These are phyloP conservation scores for Wickerhamiella infanticola DNA, from an alignment of 1,139 yeast species.

Conservation along the genomic window DNA sequence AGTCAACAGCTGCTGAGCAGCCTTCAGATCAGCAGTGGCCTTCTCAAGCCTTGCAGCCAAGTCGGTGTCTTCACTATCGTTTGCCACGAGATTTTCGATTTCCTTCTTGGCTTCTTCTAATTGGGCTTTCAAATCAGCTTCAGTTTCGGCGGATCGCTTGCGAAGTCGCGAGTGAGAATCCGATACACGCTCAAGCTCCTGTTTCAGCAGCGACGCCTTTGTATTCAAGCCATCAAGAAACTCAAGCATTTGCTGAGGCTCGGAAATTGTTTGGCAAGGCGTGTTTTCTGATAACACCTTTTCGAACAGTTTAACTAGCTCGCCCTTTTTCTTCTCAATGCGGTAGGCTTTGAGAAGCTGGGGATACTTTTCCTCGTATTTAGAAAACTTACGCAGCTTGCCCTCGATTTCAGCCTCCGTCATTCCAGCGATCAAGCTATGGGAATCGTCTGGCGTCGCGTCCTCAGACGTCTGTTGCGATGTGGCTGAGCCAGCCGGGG, in stretches of 20 bases:
- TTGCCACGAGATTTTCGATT: not conserved
- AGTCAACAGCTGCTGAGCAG: not conserved
- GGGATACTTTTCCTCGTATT: conserved; percentile 49
- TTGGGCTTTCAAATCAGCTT: conserved; percentile 12
- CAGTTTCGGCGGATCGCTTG: conserved; percentile 12
- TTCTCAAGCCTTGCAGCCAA: too few species aligned
- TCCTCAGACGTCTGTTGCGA: not conserved
- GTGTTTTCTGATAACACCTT: conserved; percentile 61
- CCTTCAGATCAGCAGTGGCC: not conserved
- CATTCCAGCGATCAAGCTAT: not conserved
- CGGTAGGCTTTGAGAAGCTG: conserved; percentile 65
- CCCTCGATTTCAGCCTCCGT: conserved; percentile 30
- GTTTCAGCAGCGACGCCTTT: conserved; percentile 43
- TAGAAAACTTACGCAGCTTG: conserved; percentile 60
- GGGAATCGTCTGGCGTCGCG: not conserved
- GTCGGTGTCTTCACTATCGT: not conserved
- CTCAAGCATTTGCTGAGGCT: conserved; percentile 52
- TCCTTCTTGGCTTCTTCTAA: conserved; percentile 4
- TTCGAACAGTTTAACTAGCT: conserved; percentile 51
- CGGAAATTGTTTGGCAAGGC: conserved; percentile 62
- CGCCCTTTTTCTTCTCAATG: conserved; percentile 54
- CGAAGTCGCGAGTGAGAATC: conserved; percentile 13
- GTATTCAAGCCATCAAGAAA: conserved; percentile 50
- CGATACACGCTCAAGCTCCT: conserved; percentile 33
- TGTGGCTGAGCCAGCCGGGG: not conserved